Percentiles rank a stretch among this genome's conserved stretches.
These are phyloP conservation scores for Chlamydomonas sp. DNA, from an alignment of 139 green algal species.

Conservation along the genomic window DNA sequence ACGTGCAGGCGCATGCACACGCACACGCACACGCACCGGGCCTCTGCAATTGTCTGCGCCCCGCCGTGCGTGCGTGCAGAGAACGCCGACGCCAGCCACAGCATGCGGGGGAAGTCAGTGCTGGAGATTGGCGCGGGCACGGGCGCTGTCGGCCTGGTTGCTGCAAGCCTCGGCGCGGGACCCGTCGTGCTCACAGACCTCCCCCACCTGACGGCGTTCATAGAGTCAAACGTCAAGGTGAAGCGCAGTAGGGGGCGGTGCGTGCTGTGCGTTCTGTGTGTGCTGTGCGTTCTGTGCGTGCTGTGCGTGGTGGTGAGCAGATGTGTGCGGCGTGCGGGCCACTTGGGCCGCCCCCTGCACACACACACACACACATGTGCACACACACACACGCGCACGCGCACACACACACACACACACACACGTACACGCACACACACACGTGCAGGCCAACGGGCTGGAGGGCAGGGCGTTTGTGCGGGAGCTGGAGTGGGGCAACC, in stretches of 20 bases:
- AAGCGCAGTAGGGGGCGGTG: background rate
- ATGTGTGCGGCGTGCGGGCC: background rate
- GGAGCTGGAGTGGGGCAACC: conserved; percentile 9
- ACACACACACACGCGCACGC: background rate
- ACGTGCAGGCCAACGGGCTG: too few relatives aligned
- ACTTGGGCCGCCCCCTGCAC: background rate
- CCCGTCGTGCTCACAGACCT: conserved; percentile 29
- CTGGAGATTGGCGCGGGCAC: conserved; percentile 33
- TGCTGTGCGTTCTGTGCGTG: too few relatives aligned
- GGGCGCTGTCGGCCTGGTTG: conserved; percentile 19
- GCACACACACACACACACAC: background rate
- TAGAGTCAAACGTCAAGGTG: conserved; percentile 26
- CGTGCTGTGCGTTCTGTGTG: too few relatives aligned
- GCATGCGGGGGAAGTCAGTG: conserved; percentile 14
- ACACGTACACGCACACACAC: too few relatives aligned
- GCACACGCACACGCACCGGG: too few relatives aligned
- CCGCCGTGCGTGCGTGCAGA: too few relatives aligned
- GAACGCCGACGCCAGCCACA: background rate
- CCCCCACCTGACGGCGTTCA: conserved; percentile 17
- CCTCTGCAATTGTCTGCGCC: too few relatives aligned
- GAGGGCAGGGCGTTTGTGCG: background rate
- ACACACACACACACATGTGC: background rate
- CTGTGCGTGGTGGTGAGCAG: too few relatives aligned
- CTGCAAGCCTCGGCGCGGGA: conserved; percentile 27
- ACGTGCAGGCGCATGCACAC: too few relatives aligned